These are phyloP conservation scores for Claviceps maximensis DNA, from an alignment of 2,329 filamentous ascomycete genomes.

Conservation along the genomic window DNA sequence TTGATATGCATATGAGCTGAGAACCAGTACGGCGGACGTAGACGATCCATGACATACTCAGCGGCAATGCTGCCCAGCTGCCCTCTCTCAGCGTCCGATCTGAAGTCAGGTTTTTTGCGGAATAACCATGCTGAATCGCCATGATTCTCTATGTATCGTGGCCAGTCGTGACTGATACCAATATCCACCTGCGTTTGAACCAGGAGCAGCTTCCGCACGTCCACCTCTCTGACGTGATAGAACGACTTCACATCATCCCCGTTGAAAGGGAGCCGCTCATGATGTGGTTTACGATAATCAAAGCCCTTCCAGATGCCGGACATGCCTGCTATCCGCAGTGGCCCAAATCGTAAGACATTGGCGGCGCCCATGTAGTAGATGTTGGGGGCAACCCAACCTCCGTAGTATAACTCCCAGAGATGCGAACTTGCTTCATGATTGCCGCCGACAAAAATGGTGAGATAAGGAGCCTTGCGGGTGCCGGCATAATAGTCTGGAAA, in stretches of 20 bases:
- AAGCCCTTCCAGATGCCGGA: conserved; percentile 92
- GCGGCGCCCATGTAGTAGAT: conserved; percentile 96
- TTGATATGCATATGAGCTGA: conserved; percentile 87
- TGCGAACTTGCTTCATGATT: conserved; percentile 93
- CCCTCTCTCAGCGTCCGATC: conserved; percentile 60
- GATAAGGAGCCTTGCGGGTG: conserved; percentile 59
- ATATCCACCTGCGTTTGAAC: conserved; percentile 81
- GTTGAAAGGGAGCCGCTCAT: conserved; percentile 77
- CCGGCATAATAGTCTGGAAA: conserved; percentile 93
- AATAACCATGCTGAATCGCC: conserved; percentile 61
- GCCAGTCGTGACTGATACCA: conserved; percentile 93
- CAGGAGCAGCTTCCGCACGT: conserved; percentile 79
- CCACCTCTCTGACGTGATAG: conserved; percentile 82
- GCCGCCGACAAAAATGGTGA: conserved; percentile 85
- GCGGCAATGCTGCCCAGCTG: conserved; percentile 71
- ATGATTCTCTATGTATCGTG: conserved; percentile 63
- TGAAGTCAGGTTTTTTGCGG: conserved; percentile 59
- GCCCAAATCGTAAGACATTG: conserved; percentile 73
- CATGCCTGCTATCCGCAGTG: conserved; percentile 75
- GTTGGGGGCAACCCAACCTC: conserved; percentile 91
- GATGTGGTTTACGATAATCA: conserved; percentile 73
- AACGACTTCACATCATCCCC: conserved; percentile 63
- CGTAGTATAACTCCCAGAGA: conserved; percentile 86
- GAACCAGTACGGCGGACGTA: conserved; percentile 83
- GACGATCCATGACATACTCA: conserved; percentile 62